phyloP scores from a whole-genome alignment of 805 yeast genomes.

The Ogataea parapolymorpha region DNA sequence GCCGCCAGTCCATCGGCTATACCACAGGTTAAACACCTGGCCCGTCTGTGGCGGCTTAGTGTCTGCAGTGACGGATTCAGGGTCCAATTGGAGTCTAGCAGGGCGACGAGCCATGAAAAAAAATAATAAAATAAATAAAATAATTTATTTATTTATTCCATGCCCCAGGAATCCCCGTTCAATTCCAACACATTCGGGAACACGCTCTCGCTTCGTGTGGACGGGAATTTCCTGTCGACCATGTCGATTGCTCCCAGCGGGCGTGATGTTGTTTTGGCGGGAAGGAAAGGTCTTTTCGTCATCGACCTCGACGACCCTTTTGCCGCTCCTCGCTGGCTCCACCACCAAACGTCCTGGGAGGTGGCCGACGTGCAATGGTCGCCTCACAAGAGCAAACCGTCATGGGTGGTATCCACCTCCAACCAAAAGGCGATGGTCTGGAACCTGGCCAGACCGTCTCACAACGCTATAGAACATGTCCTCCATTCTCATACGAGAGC shows the following conservation, averaged over 20 bases:
- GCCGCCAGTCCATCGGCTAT: conserved; percentile 83
- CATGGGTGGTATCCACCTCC: conserved; percentile 91
- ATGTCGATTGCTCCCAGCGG: conserved; percentile 89
- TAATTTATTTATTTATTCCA: not conserved
- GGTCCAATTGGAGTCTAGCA: conserved; percentile 75
- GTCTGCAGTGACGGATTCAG: conserved; percentile 49
- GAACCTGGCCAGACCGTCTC: conserved; percentile 69
- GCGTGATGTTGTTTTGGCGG: conserved; percentile 90
- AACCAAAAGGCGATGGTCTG: conserved; percentile 94
- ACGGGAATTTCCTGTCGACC: conserved; percentile 82
- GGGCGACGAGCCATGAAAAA: conserved; percentile 32
- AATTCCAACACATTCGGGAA: conserved; percentile 69
- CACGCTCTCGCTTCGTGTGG: conserved; percentile 79
- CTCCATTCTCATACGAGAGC: conserved; percentile 91
- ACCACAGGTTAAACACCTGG: conserved; percentile 82
- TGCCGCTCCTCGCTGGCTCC: conserved; percentile 91
- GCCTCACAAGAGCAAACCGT: conserved; percentile 79
- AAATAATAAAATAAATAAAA: not conserved
- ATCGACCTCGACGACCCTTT: conserved; percentile 96
- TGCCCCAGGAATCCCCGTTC: conserved; percentile 25
- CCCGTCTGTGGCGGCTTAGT: conserved; percentile 79
- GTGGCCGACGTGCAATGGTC: conserved; percentile 99
- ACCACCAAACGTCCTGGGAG: conserved; percentile 93
- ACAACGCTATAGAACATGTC: conserved; percentile 77
- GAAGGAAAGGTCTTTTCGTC: conserved; percentile 75